These are phyloP conservation scores for Rhizopogon rudus DNA, from an alignment of 768 basidiomycete species.

Conservation along the genomic window DNA sequence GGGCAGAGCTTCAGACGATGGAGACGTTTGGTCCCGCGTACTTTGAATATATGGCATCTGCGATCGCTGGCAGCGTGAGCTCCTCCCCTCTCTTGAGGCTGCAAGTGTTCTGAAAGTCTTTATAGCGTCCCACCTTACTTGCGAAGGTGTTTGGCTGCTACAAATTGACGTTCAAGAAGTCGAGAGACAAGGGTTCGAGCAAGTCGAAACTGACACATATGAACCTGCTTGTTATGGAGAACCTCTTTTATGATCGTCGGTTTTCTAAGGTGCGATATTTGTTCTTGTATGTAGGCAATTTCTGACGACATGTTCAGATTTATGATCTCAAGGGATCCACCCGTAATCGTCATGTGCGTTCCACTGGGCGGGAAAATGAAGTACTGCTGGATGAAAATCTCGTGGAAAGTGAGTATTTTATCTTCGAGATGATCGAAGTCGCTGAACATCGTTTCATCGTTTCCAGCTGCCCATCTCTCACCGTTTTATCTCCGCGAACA, in stretches of 20 bases:
- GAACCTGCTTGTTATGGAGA: slow-evolving; percentile 98
- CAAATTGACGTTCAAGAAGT: slow-evolving; percentile 86
- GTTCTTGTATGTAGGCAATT: background rate
- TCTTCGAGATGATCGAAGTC: background rate
- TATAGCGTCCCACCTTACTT: slow-evolving; percentile 84
- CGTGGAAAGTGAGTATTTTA: slow-evolving; percentile 63
- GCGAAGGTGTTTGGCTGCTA: slow-evolving; percentile 98
- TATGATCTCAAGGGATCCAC: slow-evolving; percentile 98
- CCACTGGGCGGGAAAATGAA: slow-evolving; percentile 87
- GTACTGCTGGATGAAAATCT: slow-evolving; percentile 96
- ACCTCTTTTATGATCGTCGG: slow-evolving; percentile 87
- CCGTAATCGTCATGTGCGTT: slow-evolving; percentile 87
- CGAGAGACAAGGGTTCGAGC: slow-evolving; percentile 56
- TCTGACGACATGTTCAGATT: slow-evolving; percentile 47
- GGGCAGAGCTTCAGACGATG: slow-evolving; percentile 89
- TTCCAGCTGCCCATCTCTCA: slow-evolving; percentile 70
- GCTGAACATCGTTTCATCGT: slow-evolving; percentile 7
- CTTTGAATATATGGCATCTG: slow-evolving; percentile 97
- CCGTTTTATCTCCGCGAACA: slow-evolving; percentile 97
- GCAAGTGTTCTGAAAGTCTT: background rate
- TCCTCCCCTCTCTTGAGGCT: background rate
- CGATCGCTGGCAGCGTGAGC: slow-evolving; percentile 77
- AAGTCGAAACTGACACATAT: slow-evolving; percentile 83
- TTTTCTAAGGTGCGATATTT: slow-evolving; percentile 68
- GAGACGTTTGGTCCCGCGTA: slow-evolving; percentile 96